Conservation (phyloP, 73 alveolate genomes). For the Tetrahymena borealis region DNA sequence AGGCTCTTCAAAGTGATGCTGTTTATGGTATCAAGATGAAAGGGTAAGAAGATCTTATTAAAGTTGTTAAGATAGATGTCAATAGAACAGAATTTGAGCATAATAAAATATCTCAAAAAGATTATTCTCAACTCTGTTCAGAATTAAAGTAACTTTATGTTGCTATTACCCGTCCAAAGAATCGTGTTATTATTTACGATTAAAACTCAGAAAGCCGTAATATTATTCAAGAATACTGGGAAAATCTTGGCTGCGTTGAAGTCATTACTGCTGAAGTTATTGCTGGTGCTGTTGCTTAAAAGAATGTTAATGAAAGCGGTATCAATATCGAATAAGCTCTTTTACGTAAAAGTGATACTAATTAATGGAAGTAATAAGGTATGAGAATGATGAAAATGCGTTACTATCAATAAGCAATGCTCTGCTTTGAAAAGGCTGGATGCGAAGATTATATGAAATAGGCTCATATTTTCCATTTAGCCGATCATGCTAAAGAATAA, state of each 20-base stretch:
- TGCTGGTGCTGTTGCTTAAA: neutral
- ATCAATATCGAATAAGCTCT: neutral
- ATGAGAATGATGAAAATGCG: constrained; percentile 40
- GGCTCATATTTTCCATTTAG: constrained; percentile 40
- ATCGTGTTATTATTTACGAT: constrained; percentile 49
- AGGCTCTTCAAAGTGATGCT: neutral
- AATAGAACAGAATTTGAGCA: neutral
- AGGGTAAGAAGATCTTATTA: neutral
- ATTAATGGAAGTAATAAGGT: constrained; percentile 50
- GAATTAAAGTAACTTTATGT: constrained; percentile 56
- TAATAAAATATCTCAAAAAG: neutral
- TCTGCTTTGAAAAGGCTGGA: constrained; percentile 55
- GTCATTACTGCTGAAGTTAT: constrained; percentile 1
- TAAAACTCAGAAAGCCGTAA: constrained; percentile 5
- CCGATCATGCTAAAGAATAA: constrained; percentile 46
- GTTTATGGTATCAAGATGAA: neutral
- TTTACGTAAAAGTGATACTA: neutral
- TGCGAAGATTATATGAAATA: constrained; percentile 22
- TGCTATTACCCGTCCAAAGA: constrained; percentile 59
- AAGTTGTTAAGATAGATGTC: neutral
- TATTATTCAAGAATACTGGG: constrained; percentile 19
- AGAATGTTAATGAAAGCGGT: neutral
- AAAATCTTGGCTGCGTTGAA: constrained; percentile 2
- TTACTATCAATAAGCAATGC: constrained; percentile 44
- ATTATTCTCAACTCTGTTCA: constrained; percentile 39